phyloP scores from a whole-genome alignment of 2,329 filamentous ascomycete genomes.

The Xenosphaeropsis pyriputrescens region DNA sequence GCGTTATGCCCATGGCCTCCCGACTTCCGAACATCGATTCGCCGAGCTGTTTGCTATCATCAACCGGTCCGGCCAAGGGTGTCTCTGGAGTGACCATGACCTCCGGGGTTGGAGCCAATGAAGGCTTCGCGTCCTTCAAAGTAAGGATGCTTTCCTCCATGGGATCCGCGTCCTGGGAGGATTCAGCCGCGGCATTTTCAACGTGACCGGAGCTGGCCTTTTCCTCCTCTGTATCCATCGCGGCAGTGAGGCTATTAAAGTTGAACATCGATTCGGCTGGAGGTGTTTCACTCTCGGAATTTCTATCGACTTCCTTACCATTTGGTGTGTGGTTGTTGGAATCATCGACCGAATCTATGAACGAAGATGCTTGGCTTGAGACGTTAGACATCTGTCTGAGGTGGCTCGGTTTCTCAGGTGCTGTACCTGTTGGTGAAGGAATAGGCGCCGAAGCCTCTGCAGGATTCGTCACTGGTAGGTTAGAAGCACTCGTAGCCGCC shows the following conservation, averaged over 20 bases:
- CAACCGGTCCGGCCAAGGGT: slow-evolving; percentile 6
- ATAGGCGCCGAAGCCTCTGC: slow-evolving; percentile 7
- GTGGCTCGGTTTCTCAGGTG: slow-evolving; percentile 49
- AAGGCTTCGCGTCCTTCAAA: slow-evolving; percentile 4
- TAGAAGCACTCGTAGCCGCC: no score
- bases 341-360: slow-evolving; percentile 42
- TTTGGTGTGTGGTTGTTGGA: slow-evolving; percentile 24
- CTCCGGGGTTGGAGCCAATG: slow-evolving; percentile 10
- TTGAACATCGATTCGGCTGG: slow-evolving; percentile 75
- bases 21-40: slow-evolving; percentile 1
- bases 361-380: slow-evolving; percentile 69
- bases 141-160: slow-evolving; percentile 15
- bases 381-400: slow-evolving; percentile 75
- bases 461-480: no score
- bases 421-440: slow-evolving; percentile 25
- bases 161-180: neutral
- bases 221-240: slow-evolving; percentile 51
- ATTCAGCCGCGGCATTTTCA: slow-evolving; percentile 8
- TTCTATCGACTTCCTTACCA: slow-evolving; percentile 37
- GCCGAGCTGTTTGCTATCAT: slow-evolving; percentile 14
- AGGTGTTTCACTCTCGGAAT: slow-evolving; percentile 30
- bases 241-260: slow-evolving; percentile 73
- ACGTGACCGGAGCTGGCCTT: slow-evolving; percentile 12
- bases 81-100: slow-evolving; percentile 15
- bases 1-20: neutral